Base-by-base conservation (phyloP, 208 protist species). In the Crithidia expoeki region DNA sequence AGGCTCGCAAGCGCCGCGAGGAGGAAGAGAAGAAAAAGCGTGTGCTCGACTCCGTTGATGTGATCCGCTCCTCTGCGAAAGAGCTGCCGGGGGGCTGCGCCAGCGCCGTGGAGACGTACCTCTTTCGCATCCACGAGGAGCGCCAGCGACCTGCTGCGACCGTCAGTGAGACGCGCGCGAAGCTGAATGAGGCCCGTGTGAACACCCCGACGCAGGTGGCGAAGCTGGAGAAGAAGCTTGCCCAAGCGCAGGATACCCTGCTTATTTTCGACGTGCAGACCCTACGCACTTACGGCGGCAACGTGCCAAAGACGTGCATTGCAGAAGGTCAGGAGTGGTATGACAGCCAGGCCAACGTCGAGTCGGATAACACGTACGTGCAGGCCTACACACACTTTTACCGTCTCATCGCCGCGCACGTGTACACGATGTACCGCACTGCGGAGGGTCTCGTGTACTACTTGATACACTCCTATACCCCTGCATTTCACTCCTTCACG, bases 121-220 rank as follows among this genome's bases (percentile, higher is more conserved):
- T 86, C 44, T 65, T 77, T 49, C 61, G 70, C 34, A 50, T 81
- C 33, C 67, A 81, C 69, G 76, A 78, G 51, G n/a, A 74, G 27
- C 59, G 70, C 17, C 40, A 72, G 25, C 55, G 11, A 0, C 21
- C 69, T 6, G 34, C n/a, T 4, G 25, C 49, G 17, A 72, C 55
- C 34, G 80, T 85, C 27, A 23, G 57, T 0, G 46, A 74, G 16
- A 81, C 81, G 0, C 88, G 85, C 21, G 70, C 74, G 25, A 58
- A 74, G 9, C 40, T 90, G 32, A 89, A 93, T 52, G 80, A 88
- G 68, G 74, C 65, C 2, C 82, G 80, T 46, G 64, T 81, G 40
- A 72, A 71, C 36, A 58, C 74, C 4, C 59, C 72, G 12, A 5
- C 53, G 6, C 49, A 64, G 28, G 61, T 76, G 7, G 33, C 36